Conservation (phyloP, 2,329 filamentous ascomycete genomes). For the Lanzia echinophila region DNA sequence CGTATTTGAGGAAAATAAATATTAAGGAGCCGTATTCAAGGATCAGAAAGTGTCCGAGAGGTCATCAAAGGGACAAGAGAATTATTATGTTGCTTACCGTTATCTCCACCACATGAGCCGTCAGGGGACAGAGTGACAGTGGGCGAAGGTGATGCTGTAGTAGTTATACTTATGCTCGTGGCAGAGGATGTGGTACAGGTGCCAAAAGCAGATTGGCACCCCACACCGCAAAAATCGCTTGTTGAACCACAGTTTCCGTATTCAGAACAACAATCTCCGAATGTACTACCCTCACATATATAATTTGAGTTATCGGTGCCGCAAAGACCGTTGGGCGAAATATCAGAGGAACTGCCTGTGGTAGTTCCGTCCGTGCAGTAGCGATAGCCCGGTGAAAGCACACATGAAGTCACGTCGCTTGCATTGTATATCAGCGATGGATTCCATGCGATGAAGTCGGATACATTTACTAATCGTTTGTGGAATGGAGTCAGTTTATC, state of each 20-base stretch:
- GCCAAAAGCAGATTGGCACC: not conserved
- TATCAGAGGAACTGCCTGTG: not conserved
- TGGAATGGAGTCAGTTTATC: no score
- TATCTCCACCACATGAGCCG: not conserved
- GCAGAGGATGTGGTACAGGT: not conserved
- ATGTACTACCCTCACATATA: not conserved
- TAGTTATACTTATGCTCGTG: no score
- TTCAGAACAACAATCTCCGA: not conserved
- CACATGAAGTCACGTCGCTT: not conserved
- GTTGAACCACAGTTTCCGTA: not conserved
- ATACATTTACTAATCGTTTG: not conserved
- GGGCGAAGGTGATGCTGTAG: not conserved
- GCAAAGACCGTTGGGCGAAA: not conserved
- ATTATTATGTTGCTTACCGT: not conserved
- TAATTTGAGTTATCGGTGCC: not conserved
- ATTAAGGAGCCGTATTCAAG: not conserved
- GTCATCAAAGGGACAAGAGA: no score
- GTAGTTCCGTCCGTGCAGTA: not conserved
- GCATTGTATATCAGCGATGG: not conserved
- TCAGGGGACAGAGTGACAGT: not conserved
- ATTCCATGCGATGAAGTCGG: not conserved
- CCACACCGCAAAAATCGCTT: not conserved
- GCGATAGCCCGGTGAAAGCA: not conserved
- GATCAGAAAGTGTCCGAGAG: no score
- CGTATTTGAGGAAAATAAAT: not conserved